These are phyloP conservation scores for Mortierella polycephala DNA, from an alignment of 371 early-diverging fungal species.

Conservation along the genomic window DNA sequence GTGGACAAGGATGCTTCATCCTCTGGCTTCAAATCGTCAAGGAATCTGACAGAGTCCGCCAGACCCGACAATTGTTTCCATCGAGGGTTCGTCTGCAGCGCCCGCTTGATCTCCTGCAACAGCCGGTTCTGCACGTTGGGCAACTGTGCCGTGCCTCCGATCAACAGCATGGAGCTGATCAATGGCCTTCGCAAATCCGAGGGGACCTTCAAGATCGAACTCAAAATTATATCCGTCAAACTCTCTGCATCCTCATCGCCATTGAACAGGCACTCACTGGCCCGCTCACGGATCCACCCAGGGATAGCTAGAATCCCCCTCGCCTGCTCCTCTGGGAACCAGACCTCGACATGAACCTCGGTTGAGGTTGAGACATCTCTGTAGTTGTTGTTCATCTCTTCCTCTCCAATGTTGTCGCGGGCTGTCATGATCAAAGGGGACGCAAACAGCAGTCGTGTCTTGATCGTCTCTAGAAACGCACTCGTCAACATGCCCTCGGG, in stretches of 20 bases:
- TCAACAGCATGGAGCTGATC: constrained; percentile 72
- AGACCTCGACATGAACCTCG: constrained; percentile 59
- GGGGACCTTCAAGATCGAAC: constrained; percentile 73
- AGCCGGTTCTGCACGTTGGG: constrained; percentile 79
- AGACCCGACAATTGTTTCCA: constrained; percentile 52
- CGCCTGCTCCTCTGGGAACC: constrained; percentile 59
- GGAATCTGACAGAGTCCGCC: constrained; percentile 47
- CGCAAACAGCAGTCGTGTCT: constrained; percentile 76
- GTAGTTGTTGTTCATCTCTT: constrained; percentile 63
- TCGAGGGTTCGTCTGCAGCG: constrained; percentile 61
- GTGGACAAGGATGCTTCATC: constrained; percentile 25
- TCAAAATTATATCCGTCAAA: constrained; percentile 69
- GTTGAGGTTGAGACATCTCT: constrained; percentile 68
- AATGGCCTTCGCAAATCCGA: constrained; percentile 80
- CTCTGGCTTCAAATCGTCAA: constrained; percentile 45
- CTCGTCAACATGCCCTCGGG: constrained; percentile 56
- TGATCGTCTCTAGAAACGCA: constrained; percentile 77
- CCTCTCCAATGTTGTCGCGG: constrained; percentile 42
- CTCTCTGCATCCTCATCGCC: constrained; percentile 81
- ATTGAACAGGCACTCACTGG: constrained; percentile 84
- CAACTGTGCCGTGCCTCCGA: constrained; percentile 83
- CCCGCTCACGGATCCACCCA: constrained; percentile 89
- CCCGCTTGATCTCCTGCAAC: constrained; percentile 67
- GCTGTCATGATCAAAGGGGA: constrained; percentile 61
- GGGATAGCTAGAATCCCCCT: constrained; percentile 73